These are phyloP conservation scores for Hippophae rhamnoides DNA, from an alignment of 306 rosid genomes.

Conservation along the genomic window DNA sequence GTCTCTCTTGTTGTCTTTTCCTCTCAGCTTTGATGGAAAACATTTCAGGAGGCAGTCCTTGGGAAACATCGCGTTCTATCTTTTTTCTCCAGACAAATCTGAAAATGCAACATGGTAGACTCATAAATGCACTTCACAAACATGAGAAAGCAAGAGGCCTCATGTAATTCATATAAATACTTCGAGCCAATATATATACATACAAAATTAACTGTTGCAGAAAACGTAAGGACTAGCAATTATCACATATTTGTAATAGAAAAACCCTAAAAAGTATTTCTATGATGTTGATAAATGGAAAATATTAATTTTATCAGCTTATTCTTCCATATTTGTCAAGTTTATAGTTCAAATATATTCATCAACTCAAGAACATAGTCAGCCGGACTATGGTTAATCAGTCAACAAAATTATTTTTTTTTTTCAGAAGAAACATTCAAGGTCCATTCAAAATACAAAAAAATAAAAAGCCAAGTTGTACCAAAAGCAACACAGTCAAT, in stretches of 20 bases:
- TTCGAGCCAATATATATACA: neutral
- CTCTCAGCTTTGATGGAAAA: constrained; percentile 74
- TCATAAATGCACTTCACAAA: neutral
- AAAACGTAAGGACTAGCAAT: neutral
- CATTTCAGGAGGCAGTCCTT: constrained; percentile 53
- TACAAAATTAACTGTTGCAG: neutral
- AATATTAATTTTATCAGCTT: neutral
- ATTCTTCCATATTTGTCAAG: neutral
- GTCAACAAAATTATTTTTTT: no score
- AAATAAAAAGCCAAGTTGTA: neutral
- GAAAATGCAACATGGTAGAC: constrained; percentile 15
- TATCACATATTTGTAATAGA: neutral
- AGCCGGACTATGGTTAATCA: no score
- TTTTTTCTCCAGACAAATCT: constrained; percentile 99
- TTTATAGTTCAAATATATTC: neutral
- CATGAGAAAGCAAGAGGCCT: neutral
- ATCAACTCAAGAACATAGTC: no score
- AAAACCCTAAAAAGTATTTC: neutral
- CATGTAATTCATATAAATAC: neutral
- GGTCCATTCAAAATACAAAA: neutral
- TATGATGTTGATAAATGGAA: neutral
- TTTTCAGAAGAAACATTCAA: no score
- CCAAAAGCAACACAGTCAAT: neutral
- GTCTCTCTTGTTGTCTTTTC: constrained; percentile 67
- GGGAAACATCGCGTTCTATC: constrained; percentile 79